Conservation (phyloP, 176 grass and related monocot genomes). For the Saccharum officinarum region DNA sequence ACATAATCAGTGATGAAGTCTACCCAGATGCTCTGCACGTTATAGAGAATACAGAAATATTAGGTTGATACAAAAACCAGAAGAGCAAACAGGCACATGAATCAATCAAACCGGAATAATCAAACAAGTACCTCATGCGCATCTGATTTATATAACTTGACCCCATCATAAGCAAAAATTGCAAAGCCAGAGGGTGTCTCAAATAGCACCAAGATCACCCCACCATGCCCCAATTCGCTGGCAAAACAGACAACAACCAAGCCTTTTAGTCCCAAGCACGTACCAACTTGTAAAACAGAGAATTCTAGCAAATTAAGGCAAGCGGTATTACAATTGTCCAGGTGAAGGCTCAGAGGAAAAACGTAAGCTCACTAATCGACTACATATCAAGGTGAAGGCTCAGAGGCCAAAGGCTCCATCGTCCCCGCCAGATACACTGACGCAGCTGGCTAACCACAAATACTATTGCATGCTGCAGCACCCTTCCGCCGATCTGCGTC, state of each 20-base stretch:
- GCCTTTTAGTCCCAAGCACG: no score
- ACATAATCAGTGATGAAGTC: neutral
- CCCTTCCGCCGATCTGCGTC: no score
- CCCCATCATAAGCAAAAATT: neutral
- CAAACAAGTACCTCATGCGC: neutral
- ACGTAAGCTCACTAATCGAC: no score
- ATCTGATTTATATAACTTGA: neutral
- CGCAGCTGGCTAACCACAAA: no score
- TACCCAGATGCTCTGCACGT: neutral
- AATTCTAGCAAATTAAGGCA: no score
- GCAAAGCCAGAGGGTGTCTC: neutral
- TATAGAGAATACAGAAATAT: constrained; percentile 6
- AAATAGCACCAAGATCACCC: neutral
- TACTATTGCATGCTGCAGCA: no score
- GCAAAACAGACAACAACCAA: neutral
- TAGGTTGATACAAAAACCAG: neutral
- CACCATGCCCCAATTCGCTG: neutral
- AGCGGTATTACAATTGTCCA: no score
- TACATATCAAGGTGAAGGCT: no score
- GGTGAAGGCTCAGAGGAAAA: no score
- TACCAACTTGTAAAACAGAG: no score
- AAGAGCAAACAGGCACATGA: neutral
- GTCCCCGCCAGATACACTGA: no score
- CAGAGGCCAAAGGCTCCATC: no score
- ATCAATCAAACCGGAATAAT: neutral